Conservation (phyloP, 164 flowering plant species). For the Warburgia ugandensis region DNA sequence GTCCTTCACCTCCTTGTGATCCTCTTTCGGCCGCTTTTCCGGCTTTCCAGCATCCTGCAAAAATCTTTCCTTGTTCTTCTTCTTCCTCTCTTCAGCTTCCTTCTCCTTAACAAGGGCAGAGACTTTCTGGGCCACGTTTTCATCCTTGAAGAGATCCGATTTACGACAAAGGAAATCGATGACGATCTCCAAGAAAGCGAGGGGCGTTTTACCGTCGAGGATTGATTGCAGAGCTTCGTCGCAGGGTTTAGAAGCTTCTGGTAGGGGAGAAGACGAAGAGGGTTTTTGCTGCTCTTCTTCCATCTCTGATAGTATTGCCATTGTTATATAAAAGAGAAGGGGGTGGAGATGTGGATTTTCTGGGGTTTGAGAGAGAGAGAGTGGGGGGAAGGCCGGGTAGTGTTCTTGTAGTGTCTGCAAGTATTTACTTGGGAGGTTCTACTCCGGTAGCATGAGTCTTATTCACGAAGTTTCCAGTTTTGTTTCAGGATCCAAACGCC, state of each 20-base stretch:
- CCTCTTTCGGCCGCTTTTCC: constrained; percentile 4
- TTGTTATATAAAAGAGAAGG: not conserved
- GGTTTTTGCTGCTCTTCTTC: constrained; percentile 3
- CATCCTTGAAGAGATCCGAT: constrained; percentile 12
- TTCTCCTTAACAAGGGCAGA: constrained; percentile 3
- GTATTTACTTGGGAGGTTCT: too few relatives aligned
- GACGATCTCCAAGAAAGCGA: constrained; percentile 6
- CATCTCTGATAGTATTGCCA: constrained; percentile 15
- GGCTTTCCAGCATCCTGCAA: not conserved
- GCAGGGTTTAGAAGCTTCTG: not conserved
- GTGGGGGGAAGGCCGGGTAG: too few relatives aligned
- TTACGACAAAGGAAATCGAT: constrained; percentile 16
- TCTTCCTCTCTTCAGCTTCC: constrained; percentile 11
- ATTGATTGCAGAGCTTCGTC: constrained; percentile 9
- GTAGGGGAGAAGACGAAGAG: not conserved
- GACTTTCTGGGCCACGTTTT: constrained; percentile 5
- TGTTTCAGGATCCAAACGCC: too few relatives aligned
- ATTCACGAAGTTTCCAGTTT: too few relatives aligned
- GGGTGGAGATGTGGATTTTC: not conserved
- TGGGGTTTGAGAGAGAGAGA: not conserved
- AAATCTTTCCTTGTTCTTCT: constrained; percentile 5
- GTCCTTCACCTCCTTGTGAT: not conserved
- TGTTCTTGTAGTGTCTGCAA: too few relatives aligned
- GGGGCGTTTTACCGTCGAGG: constrained; percentile 7
- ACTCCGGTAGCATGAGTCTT: too few relatives aligned